Percentiles rank a stretch among this genome's conserved stretches.
These are phyloP conservation scores for Dendrobium catenatum DNA, from an alignment of 106 monocot genomes.

Conservation along the genomic window DNA sequence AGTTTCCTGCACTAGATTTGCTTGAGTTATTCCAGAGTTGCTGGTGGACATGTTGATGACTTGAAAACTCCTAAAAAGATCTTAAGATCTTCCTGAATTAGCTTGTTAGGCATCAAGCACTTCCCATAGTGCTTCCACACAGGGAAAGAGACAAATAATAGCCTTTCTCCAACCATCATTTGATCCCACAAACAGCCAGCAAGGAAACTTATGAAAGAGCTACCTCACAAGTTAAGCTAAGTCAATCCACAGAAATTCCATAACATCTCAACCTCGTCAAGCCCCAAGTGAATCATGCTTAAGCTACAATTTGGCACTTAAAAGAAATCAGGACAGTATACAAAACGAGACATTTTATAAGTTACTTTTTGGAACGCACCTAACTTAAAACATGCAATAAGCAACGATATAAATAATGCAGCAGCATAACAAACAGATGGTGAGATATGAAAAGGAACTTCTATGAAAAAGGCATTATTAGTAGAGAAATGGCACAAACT, in stretches of 20 bases:
- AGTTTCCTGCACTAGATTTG: no score
- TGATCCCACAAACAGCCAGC: no score
- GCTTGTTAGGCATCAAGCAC: no score
- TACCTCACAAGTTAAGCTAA: not conserved
- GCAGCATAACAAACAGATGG: not conserved
- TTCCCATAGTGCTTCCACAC: no score
- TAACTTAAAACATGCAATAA: not conserved
- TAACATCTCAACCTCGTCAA: not conserved
- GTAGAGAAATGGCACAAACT: constrained; percentile 17
- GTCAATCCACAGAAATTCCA: not conserved
- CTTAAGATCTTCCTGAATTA: no score
- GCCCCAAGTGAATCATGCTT: not conserved
- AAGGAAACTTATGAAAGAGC: not conserved
- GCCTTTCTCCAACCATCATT: no score
- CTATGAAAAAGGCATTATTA: not conserved
- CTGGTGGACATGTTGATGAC: no score
- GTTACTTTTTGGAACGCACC: not conserved
- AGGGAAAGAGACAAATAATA: no score
- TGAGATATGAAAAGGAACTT: not conserved
- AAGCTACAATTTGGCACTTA: not conserved
- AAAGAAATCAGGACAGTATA: not conserved
- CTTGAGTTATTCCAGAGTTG: no score
- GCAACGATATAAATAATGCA: not conserved
- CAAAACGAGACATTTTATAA: not conserved
- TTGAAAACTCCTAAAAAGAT: no score